Evolutionary conservation across 2,329 filamentous ascomycete species (phyloP).

Genomic region (Dissoconium aciculare): DNA sequence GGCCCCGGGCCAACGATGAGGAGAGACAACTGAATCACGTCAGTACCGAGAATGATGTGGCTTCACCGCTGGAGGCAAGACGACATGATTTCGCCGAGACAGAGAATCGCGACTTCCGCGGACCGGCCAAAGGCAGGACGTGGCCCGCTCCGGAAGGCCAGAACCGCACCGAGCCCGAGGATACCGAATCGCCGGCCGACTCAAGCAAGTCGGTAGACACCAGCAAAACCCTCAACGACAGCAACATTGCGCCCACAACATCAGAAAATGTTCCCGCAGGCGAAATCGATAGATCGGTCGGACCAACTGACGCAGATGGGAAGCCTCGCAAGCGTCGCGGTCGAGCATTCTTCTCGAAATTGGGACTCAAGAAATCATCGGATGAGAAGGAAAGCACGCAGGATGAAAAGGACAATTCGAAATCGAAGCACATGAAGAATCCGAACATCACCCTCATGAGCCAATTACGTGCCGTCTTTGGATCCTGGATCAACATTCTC

Average conservation of each 20-base stretch:
- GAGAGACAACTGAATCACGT: slow-evolving; percentile 10
- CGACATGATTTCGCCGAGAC: slow-evolving; percentile 4
- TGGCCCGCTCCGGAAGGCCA: slow-evolving; percentile 1
- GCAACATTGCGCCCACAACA: slow-evolving; percentile 4
- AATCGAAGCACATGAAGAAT: slow-evolving; percentile 15
- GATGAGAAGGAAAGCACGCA: slow-evolving; percentile 9
- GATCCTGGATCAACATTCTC: slow-evolving; percentile 76
- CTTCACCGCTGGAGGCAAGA: slow-evolving; percentile 9
- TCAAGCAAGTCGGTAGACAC: neutral
- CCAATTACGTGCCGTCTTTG: slow-evolving; percentile 60
- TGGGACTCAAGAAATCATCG: slow-evolving; percentile 11
- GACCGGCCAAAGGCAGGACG: neutral
- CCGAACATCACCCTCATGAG: slow-evolving; percentile 18
- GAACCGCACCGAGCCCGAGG: neutral
- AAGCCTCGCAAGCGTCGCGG: slow-evolving; percentile 11
- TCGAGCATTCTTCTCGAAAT: slow-evolving; percentile 13
- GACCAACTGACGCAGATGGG: slow-evolving; percentile 6
- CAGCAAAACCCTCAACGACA: slow-evolving; percentile 3
- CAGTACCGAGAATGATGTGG: slow-evolving; percentile 11
- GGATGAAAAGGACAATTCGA: slow-evolving; percentile 7
- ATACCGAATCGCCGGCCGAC: neutral
- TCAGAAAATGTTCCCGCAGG: slow-evolving; percentile 1
- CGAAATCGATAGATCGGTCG: neutral
- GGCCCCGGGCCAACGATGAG: slow-evolving; percentile 9
- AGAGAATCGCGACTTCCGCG: slow-evolving; percentile 1